A percentile compares a stretch with the other conserved stretches of the same genome.
Conservation (phyloP, 805 yeast genomes). For the Saturnispora sanitii region DNA sequence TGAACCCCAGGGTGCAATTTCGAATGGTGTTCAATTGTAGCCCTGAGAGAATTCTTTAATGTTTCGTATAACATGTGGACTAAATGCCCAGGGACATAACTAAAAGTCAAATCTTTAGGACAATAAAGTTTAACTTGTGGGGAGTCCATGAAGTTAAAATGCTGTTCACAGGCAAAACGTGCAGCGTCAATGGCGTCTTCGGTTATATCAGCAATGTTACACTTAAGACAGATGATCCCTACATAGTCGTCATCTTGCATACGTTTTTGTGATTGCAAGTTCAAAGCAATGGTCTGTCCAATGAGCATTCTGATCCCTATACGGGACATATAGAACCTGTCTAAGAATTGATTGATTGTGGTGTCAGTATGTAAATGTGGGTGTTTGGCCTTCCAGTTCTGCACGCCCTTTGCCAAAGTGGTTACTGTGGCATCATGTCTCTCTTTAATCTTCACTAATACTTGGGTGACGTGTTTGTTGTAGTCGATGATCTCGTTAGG, state of each 20-base stretch:
- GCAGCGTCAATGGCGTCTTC: slow-evolving; percentile 88
- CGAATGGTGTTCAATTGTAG: slow-evolving; percentile 76
- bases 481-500: slow-evolving; percentile 67
- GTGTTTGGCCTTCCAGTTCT: slow-evolving; percentile 68
- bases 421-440: slow-evolving; percentile 91
- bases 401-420: slow-evolving; percentile 85
- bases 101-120: slow-evolving; percentile 64
- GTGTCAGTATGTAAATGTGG: slow-evolving; percentile 45
- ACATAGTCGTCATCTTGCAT: slow-evolving; percentile 60
- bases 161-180: slow-evolving; percentile 81
- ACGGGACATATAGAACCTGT: slow-evolving; percentile 80
- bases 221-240: slow-evolving; percentile 79
- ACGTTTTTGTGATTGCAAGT: slow-evolving; percentile 21
- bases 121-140: slow-evolving; percentile 76
- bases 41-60: slow-evolving; percentile 75
- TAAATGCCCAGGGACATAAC: slow-evolving; percentile 90
- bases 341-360: slow-evolving; percentile 71
- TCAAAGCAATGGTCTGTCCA: slow-evolving; percentile 85
- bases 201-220: slow-evolving; percentile 75
- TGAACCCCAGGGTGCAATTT: slow-evolving; percentile 39
- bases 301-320: slow-evolving; percentile 89
- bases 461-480: slow-evolving; percentile 55
- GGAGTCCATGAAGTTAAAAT: slow-evolving; percentile 78
- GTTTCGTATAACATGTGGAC: slow-evolving; percentile 88
- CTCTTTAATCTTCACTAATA: slow-evolving; percentile 61